Percentiles rank a stretch among this genome's conserved stretches.
phyloP scores from a whole-genome alignment of 192 early-diverging fungal species.

The Thamnidium elegans region DNA sequence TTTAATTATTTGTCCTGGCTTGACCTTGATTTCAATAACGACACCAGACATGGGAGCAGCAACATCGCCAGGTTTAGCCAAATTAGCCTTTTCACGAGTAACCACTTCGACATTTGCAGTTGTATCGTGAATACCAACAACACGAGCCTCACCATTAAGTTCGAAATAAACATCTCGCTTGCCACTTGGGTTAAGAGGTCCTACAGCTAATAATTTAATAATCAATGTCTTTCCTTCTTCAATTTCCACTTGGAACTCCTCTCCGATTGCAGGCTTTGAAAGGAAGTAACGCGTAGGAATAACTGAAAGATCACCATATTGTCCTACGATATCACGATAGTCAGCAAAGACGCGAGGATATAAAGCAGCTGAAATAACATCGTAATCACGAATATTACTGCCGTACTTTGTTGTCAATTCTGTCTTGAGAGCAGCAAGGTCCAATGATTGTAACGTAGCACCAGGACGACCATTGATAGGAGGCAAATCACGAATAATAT shows the following conservation, averaged over 20 bases:
- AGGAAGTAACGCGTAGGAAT: conserved; percentile 92
- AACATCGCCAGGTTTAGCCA: conserved; percentile 72
- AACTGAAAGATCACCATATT: conserved; percentile 80
- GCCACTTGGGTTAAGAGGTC: conserved; percentile 72
- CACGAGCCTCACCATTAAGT: conserved; percentile 90
- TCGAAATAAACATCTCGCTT: conserved; percentile 93
- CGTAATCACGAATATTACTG: conserved; percentile 74
- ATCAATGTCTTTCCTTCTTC: conserved; percentile 87
- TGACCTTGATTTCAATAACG: conserved; percentile 85
- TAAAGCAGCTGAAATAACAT: conserved; percentile 82
- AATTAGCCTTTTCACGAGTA: conserved; percentile 70
- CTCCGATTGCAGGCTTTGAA: conserved; percentile 76
- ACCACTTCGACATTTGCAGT: conserved; percentile 61
- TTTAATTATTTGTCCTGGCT: conserved; percentile 78
- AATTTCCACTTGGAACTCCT: conserved; percentile 85
- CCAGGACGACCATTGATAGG: conserved; percentile 86
- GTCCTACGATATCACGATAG: conserved; percentile 65
- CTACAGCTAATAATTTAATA: conserved; percentile 85
- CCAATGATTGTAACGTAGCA: conserved; percentile 70
- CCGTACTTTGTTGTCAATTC: conserved; percentile 83
- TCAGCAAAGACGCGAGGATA: conserved; percentile 93
- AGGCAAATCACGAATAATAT: conserved; percentile 74
- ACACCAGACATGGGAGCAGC: conserved; percentile 94
- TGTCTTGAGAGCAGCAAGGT: conserved; percentile 68
- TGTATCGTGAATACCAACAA: conserved; percentile 66